phyloP scores from a whole-genome alignment of 768 basidiomycete species.

The Rickenella mellea region DNA sequence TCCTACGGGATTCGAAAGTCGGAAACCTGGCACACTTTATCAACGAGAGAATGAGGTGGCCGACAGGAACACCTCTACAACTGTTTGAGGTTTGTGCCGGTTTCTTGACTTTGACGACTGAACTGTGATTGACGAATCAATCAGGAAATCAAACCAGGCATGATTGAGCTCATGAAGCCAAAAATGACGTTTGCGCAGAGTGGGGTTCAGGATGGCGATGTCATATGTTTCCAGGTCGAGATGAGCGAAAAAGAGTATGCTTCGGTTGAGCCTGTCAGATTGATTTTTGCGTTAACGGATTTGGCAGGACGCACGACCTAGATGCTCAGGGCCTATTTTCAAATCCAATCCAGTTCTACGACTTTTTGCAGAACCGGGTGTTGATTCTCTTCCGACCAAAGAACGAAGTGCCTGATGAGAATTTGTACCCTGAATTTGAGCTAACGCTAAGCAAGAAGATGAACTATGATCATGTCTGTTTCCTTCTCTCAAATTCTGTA shows the following conservation, averaged over 20 bases:
- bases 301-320: constrained; percentile 65
- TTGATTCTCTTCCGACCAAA: constrained; percentile 93
- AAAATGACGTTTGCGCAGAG: constrained; percentile 93
- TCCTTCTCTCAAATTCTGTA: neutral
- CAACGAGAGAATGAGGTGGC: constrained; percentile 95
- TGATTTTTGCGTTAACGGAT: constrained; percentile 5
- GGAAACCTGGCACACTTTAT: constrained; percentile 76
- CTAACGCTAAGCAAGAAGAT: constrained; percentile 96
- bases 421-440: constrained; percentile 79
- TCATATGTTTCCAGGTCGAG: constrained; percentile 98
- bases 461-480: constrained; percentile 85
- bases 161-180: constrained; percentile 98
- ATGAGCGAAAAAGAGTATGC: constrained; percentile 87
- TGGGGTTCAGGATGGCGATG: constrained; percentile 98
- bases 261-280: neutral
- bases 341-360: constrained; percentile 89
- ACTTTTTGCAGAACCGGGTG: constrained; percentile 96
- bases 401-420: constrained; percentile 68
- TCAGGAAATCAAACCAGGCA: constrained; percentile 98
- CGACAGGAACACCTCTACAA: constrained; percentile 86
- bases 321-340: constrained; percentile 85
- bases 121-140: neutral
- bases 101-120: neutral
- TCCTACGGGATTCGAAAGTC: constrained; percentile 79
- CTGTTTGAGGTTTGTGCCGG: constrained; percentile 67